Base-by-base conservation (phyloP, 768 basidiomycete species). In the Lactarius hengduanensis region DNA sequence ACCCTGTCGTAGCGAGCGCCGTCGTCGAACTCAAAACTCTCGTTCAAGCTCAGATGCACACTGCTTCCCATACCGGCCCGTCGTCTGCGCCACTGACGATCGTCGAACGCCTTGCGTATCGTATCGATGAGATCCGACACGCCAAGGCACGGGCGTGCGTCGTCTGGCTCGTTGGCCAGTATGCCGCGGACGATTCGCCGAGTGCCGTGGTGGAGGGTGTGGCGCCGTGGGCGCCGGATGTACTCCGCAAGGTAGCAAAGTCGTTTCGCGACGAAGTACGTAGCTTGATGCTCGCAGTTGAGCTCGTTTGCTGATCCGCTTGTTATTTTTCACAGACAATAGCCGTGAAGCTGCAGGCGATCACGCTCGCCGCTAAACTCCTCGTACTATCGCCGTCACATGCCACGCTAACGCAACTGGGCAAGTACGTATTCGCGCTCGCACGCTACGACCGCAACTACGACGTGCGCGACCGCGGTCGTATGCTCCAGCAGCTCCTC, bases 121-220 rank as follows among this genome's bases (percentile, higher is more conserved):
- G 84, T 38, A 83, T 96, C 56, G 91, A 94, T 57, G 88, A 87
- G 60, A 91, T 98, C 59, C 83, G 80, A 8, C 92, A 95, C 71
- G 80, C 88, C 1, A 84, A 87, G 71, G 94, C 96, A 1, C 80
- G 92, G 36, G 94, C 96, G 0, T 94, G 91, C 70, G 87, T 98
- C 1, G 78, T 94, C 30, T 97, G 96, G 94, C 84, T 98, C 0
- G 94, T 94, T 0, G 96, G 96, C 0, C 94, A 97, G 74, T 93
- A 93, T 73, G 85, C 90, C 20, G 81, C 81, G 16, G 83, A 87
- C 15, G 80, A 81, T 8, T 75, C 47, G 69, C 76, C 20, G 76
- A 79, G 62, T 9, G 60, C 59, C 10, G 70, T 62, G 1, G 80
- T 84, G 2, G 83, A 85, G 59, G 87, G 87, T 18, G 76, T 94